phyloP scores from a whole-genome alignment of 768 basidiomycete species.

The Calocera viscosa region DNA sequence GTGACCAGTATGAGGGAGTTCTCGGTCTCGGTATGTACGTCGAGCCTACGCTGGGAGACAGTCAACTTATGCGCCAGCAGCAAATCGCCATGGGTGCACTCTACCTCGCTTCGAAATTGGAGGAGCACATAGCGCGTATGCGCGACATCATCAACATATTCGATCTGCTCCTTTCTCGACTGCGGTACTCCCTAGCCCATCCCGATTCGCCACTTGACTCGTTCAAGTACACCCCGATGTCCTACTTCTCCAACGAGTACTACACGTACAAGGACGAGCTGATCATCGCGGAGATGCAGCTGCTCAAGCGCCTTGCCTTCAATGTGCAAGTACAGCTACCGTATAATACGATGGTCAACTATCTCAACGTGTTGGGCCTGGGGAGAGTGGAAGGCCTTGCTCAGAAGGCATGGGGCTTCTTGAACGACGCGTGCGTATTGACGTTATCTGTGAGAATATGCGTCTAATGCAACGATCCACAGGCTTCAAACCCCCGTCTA shows the following conservation, averaged over 20 bases:
- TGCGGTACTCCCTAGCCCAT: conserved; percentile 38
- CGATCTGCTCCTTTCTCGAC: conserved; percentile 73
- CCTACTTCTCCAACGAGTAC: conserved; percentile 76
- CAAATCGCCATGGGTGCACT: conserved; percentile 83
- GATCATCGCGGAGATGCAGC: conserved; percentile 93
- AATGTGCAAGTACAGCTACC: conserved; percentile 87
- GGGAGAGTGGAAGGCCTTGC: conserved; percentile 58
- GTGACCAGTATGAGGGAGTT: conserved; percentile 91
- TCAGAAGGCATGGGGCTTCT: conserved; percentile 77
- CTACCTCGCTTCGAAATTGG: conserved; percentile 78
- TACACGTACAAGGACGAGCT: conserved; percentile 91
- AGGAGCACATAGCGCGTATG: conserved; percentile 83
- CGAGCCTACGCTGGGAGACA: not conserved
- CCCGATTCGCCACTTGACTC: conserved; percentile 18
- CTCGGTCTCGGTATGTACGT: conserved; percentile 64
- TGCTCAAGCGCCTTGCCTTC: conserved; percentile 90
- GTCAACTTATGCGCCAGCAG: conserved; percentile 29
- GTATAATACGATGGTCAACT: conserved; percentile 90
- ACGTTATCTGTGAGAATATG: not conserved
- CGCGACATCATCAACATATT: conserved; percentile 91
- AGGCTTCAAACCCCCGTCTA: conserved; percentile 92
- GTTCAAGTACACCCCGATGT: conserved; percentile 70
- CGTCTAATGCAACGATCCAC: conserved; percentile 10
- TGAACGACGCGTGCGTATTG: conserved; percentile 80
- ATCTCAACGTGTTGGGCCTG: conserved; percentile 80